Conservation (phyloP, 441 rosid genomes). For the Syzygium syzygioides region DNA sequence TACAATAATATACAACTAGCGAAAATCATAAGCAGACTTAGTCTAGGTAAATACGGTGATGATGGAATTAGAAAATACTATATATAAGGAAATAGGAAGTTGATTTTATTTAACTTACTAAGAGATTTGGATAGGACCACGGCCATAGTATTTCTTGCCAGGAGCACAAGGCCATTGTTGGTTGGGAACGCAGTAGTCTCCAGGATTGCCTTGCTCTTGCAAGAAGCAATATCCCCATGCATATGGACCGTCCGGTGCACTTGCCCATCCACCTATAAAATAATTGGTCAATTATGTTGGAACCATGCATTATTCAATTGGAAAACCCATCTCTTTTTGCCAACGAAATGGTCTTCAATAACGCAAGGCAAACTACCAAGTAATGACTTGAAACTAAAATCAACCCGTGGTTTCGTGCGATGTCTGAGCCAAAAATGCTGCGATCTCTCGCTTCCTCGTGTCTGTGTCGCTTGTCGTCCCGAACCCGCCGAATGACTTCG, state of each 20-base stretch:
- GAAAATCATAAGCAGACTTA: not conserved
- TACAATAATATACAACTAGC: not conserved
- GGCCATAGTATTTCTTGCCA: slow-evolving; percentile 40
- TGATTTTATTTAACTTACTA: slow-evolving; percentile 12
- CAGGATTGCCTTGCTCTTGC: slow-evolving; percentile 22
- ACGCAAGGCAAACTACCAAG: not conserved
- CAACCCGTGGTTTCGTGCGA: not conserved
- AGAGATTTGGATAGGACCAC: slow-evolving; percentile 53
- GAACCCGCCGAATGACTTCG: not conserved
- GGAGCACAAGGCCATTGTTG: slow-evolving; percentile 38
- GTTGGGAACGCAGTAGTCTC: slow-evolving; percentile 27
- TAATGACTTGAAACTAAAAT: not conserved
- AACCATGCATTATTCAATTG: not conserved
- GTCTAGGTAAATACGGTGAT: not conserved
- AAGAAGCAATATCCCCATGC: slow-evolving; percentile 56
- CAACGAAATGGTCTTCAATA: not conserved
- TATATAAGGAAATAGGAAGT: not conserved
- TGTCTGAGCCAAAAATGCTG: not conserved
- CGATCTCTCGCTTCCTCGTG: not conserved
- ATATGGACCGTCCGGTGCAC: slow-evolving; percentile 48
- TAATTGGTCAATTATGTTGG: not conserved
- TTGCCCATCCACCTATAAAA: slow-evolving; percentile 8
- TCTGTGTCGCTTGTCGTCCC: not conserved
- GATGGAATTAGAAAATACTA: not conserved
- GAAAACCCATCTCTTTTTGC: not conserved